phyloP scores from a whole-genome alignment of 1,284 basidiomycete species.

The Schizopora paradoxa region DNA sequence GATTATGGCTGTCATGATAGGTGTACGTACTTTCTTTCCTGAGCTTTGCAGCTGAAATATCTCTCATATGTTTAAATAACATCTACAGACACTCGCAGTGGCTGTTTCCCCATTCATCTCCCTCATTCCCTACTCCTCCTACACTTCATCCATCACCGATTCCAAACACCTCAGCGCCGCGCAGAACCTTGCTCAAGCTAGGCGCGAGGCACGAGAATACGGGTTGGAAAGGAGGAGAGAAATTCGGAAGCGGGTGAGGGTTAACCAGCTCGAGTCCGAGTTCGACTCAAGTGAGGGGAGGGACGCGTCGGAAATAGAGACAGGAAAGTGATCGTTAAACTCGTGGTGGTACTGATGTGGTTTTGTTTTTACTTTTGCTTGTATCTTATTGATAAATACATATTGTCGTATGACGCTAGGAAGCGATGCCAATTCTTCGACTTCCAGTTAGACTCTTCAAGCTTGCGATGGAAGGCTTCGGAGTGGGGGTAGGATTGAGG shows the following conservation, averaged over 20 bases:
- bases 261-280: slow-evolving; percentile 22
- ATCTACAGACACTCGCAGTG: slow-evolving; percentile 28
- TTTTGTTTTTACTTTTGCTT: too few relatives aligned
- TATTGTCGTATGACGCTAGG: too few relatives aligned
- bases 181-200: slow-evolving; percentile 38
- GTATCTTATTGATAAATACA: too few relatives aligned
- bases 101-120: slow-evolving; percentile 29
- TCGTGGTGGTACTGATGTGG: too few relatives aligned
- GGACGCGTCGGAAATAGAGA: background rate
- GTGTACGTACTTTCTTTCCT: slow-evolving; percentile 27
- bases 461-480: too few relatives aligned
- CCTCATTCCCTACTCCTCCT: too few relatives aligned
- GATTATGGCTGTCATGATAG: slow-evolving; percentile 34
- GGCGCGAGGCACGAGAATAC: slow-evolving; percentile 35
- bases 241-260: slow-evolving; percentile 35
- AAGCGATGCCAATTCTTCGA: too few relatives aligned
- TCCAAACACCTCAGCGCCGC: slow-evolving; percentile 32
- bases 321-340: too few relatives aligned
- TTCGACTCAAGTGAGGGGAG: background rate
- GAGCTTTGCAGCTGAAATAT: background rate
- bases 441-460: too few relatives aligned
- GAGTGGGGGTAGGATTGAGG: too few relatives aligned
- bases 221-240: slow-evolving; percentile 35
- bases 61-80: background rate
- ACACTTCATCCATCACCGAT: slow-evolving; percentile 20